A percentile compares a stretch with the other conserved stretches of the same genome.
Conservation (phyloP, 257 asterid species). For the Petunia secreta region DNA sequence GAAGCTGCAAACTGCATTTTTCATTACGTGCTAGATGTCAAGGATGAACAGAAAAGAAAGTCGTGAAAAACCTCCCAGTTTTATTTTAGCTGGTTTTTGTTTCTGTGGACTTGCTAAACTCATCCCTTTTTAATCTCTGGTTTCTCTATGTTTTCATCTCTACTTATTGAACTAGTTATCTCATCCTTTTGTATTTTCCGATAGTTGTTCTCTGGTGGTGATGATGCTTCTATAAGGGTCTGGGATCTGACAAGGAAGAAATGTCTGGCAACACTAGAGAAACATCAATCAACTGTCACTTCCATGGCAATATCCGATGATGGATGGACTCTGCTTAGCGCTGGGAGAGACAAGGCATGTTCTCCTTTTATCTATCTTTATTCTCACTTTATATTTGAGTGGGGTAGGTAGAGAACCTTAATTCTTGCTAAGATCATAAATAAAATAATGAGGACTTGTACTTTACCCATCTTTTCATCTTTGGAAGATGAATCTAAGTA, state of each 20-base stretch:
- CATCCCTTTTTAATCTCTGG: not conserved
- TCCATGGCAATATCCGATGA: constrained; percentile 87
- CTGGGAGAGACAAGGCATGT: constrained; percentile 94
- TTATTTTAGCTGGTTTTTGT: not conserved
- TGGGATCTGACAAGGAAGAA: constrained; percentile 86
- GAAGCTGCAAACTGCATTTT: not conserved
- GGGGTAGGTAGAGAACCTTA: not conserved
- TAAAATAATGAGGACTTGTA: not conserved
- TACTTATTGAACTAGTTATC: not conserved
- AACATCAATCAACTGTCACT: constrained; percentile 89
- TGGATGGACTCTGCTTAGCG: constrained; percentile 85
- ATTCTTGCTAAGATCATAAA: constrained; percentile 9
- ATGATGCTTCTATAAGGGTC: constrained; percentile 70
- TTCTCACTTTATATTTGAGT: not conserved
- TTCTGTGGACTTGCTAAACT: constrained; percentile 11
- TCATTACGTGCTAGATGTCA: not conserved
- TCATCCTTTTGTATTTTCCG: constrained; percentile 25
- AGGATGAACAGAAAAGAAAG: not conserved
- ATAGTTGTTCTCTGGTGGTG: constrained; percentile 89
- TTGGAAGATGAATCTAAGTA: not conserved
- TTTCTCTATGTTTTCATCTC: not conserved
- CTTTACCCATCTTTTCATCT: not conserved
- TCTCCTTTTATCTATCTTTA: constrained; percentile 11
- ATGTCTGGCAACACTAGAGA: constrained; percentile 72
- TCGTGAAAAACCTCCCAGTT: not conserved